phyloP scores from a whole-genome alignment of 192 early-diverging fungal genomes.

The Oehlia diaphana region DNA sequence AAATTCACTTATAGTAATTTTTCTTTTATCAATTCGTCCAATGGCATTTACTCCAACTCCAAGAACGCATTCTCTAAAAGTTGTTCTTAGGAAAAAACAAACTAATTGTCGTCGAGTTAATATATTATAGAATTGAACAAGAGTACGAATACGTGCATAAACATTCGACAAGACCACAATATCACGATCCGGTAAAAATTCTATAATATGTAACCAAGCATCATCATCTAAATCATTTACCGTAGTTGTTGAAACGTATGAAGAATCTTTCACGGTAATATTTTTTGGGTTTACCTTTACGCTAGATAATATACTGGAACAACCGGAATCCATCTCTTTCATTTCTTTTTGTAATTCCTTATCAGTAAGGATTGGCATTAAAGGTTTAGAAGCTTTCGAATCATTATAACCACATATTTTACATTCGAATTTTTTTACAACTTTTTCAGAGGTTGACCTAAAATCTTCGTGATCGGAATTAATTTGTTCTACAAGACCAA shows the following conservation, averaged over 20 bases:
- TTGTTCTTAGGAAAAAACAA: slow-evolving; percentile 2
- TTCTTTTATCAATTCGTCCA: background rate
- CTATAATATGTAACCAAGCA: slow-evolving; percentile 17
- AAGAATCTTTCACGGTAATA: background rate
- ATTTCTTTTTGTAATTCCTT: background rate
- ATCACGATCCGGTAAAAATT: slow-evolving; percentile 5
- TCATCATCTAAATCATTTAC: background rate
- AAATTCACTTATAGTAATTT: background rate
- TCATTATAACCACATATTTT: background rate
- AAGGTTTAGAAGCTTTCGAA: background rate
- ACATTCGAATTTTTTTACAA: background rate
- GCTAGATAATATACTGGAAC: background rate
- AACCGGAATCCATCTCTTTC: background rate
- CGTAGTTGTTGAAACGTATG: background rate
- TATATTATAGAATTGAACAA: slow-evolving; percentile 9
- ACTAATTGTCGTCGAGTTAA: slow-evolving; percentile 15
- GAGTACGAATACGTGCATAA: background rate
- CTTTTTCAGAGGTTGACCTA: background rate
- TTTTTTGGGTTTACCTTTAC: background rate
- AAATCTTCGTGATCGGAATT: background rate
- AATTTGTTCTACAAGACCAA: background rate
- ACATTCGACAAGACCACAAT: slow-evolving; percentile 2
- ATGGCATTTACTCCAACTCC: background rate
- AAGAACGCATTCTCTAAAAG: background rate
- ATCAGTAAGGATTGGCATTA: background rate